These are phyloP conservation scores for Dioscorea dumetorum DNA, from an alignment of 106 monocot genomes.

Conservation along the genomic window DNA sequence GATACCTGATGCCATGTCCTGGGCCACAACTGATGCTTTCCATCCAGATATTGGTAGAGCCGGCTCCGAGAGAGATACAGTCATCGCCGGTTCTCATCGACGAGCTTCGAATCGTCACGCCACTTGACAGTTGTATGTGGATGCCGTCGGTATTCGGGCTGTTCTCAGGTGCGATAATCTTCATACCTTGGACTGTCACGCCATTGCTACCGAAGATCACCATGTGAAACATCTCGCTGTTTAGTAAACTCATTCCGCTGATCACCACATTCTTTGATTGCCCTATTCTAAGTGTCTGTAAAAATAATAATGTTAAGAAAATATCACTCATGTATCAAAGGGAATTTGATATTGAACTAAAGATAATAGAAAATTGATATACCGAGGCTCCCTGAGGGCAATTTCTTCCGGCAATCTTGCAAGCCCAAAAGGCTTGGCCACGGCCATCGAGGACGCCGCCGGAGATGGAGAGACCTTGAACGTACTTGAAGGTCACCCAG, in stretches of 20 bases:
- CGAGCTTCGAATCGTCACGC: constrained; percentile 15
- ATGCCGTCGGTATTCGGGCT: constrained; percentile 46
- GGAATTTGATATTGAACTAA: no score
- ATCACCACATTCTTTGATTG: constrained; percentile 22
- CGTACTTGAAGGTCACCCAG: constrained; percentile 28
- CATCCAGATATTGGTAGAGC: constrained; percentile 19
- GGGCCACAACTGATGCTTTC: constrained; percentile 28
- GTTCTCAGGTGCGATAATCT: constrained; percentile 15
- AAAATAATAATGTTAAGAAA: no score
- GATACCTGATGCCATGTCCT: constrained; percentile 29
- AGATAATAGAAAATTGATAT: not conserved
- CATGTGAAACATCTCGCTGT: constrained; percentile 35
- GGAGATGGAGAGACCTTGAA: constrained; percentile 17
- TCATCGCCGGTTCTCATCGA: constrained; percentile 29
- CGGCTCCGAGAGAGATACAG: constrained; percentile 25
- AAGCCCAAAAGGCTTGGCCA: constrained; percentile 23
- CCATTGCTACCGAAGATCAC: constrained; percentile 10
- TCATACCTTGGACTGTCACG: constrained; percentile 13
- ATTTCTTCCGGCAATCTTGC: constrained; percentile 6
- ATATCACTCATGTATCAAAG: no score
- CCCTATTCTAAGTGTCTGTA: constrained; percentile 22
- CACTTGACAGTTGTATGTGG: constrained; percentile 22
- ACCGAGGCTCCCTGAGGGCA: constrained; percentile 16
- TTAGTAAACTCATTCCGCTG: constrained; percentile 4
- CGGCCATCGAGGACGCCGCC: constrained; percentile 24